Percentiles rank a stretch among this genome's conserved stretches.
Conservation (phyloP, 768 basidiomycete genomes). For the Phylloporus sp. region DNA sequence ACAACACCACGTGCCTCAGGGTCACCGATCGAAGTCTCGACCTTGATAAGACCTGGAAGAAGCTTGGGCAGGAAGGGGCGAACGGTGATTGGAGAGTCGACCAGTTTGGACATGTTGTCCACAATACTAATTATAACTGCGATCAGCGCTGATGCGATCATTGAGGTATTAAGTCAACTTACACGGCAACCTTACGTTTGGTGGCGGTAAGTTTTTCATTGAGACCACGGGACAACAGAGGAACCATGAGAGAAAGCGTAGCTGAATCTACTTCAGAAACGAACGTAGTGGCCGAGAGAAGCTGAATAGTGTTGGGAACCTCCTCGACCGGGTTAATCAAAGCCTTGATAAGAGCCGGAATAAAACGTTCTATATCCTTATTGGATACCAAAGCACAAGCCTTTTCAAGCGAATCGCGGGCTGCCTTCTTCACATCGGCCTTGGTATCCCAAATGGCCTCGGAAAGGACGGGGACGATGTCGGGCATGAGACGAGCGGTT, state of each 20-base stretch:
- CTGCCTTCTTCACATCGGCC: slow-evolving; percentile 97
- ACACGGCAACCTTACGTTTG: slow-evolving; percentile 98
- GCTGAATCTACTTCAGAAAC: slow-evolving; percentile 99
- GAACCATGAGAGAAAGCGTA: slow-evolving; percentile 97
- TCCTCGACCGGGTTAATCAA: slow-evolving; percentile 99
- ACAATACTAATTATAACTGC: slow-evolving; percentile 58
- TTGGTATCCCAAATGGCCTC: slow-evolving; percentile 99
- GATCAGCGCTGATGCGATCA: slow-evolving; percentile 16
- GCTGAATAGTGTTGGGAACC: slow-evolving; percentile 90
- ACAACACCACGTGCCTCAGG: slow-evolving; percentile 96
- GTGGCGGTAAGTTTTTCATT: slow-evolving; percentile 92
- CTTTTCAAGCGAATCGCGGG: slow-evolving; percentile 91
- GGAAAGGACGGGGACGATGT: slow-evolving; percentile 89
- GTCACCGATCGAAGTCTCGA: slow-evolving; percentile 91
- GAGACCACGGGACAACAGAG: slow-evolving; percentile 90
- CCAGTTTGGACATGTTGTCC: slow-evolving; percentile 98
- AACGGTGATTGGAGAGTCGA: slow-evolving; percentile 91
- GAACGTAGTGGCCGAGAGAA: slow-evolving; percentile 98
- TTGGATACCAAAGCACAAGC: slow-evolving; percentile 92
- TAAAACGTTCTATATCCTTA: slow-evolving; percentile 97
- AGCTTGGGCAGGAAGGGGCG: slow-evolving; percentile 96
- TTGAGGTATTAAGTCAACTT: slow-evolving; percentile 31
- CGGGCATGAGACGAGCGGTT: slow-evolving; percentile 86
- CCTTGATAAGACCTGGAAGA: slow-evolving; percentile 93
- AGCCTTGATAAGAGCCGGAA: slow-evolving; percentile 96